Conservation (phyloP, 805 yeast genomes). For the Myxozyma nipponensis region DNA sequence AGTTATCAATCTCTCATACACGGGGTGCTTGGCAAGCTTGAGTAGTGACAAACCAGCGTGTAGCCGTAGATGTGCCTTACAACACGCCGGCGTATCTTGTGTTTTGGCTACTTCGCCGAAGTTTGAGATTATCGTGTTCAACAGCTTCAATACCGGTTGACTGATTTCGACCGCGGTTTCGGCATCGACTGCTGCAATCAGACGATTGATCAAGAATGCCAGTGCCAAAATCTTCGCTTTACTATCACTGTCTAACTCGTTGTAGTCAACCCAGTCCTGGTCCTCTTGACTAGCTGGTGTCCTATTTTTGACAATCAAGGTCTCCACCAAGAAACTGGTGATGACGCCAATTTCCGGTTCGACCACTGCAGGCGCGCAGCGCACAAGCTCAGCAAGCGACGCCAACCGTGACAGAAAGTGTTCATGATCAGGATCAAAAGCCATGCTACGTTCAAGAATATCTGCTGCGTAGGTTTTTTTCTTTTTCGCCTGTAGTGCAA, state of each 20-base stretch:
- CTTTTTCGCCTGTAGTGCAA: slow-evolving; percentile 48
- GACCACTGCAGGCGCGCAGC: slow-evolving; percentile 46
- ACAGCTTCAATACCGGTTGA: slow-evolving; percentile 62
- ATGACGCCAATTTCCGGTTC: slow-evolving; percentile 56
- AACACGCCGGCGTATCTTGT: slow-evolving; percentile 53
- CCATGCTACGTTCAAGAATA: slow-evolving; percentile 50
- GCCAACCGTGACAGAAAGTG: slow-evolving; percentile 56
- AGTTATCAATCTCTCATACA: slow-evolving; percentile 50
- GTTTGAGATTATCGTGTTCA: slow-evolving; percentile 62
- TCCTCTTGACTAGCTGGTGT: slow-evolving; percentile 31
- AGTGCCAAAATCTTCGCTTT: slow-evolving; percentile 52
- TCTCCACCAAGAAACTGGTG: slow-evolving; percentile 56
- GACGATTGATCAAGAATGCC: slow-evolving; percentile 56
- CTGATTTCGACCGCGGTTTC: slow-evolving; percentile 46
- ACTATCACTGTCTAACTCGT: slow-evolving; percentile 41
- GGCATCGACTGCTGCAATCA: slow-evolving; percentile 41
- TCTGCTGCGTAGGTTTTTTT: slow-evolving; percentile 42
- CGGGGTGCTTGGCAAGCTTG: slow-evolving; percentile 56
- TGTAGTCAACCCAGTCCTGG: slow-evolving; percentile 49
- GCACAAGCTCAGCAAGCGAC: slow-evolving; percentile 56
- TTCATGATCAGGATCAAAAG: slow-evolving; percentile 39
- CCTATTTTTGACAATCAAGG: slow-evolving; percentile 55
- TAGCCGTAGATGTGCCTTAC: slow-evolving; percentile 59
- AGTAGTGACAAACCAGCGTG: slow-evolving; percentile 64
- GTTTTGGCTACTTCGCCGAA: slow-evolving; percentile 64